A percentile compares a stretch with the other conserved stretches of the same genome.
phyloP scores from a whole-genome alignment of 1,139 yeast genomes.

The Protomyces pachydermus region DNA sequence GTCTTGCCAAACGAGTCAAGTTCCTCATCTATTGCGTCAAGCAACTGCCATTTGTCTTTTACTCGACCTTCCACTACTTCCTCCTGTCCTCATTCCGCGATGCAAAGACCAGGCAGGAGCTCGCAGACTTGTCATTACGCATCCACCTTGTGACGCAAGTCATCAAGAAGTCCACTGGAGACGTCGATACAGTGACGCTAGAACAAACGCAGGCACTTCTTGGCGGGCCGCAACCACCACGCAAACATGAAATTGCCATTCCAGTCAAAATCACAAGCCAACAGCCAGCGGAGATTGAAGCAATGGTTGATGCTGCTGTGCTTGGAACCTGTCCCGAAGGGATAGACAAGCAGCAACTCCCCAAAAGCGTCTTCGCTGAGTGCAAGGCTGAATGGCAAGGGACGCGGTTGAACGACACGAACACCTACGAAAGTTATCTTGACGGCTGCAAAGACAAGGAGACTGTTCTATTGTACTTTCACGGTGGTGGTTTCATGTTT shows the following conservation, averaged over 20 bases:
- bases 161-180: slow-evolving; percentile 3
- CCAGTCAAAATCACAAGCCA: background rate
- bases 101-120: background rate
- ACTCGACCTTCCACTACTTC: background rate
- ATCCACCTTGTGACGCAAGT: background rate
- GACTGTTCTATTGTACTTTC: slow-evolving; percentile 40
- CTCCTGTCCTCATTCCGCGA: background rate
- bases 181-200: slow-evolving; percentile 7
- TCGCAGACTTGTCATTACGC: background rate
- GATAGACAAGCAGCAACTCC: background rate
- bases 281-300: slow-evolving; percentile 1
- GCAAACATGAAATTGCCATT: slow-evolving; percentile 7
- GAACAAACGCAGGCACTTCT: slow-evolving; percentile 11
- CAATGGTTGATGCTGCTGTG: slow-evolving; percentile 8
- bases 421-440: background rate
- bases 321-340: background rate
- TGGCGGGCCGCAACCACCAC: background rate
- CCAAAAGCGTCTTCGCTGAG: background rate
- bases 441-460: slow-evolving; percentile 32
- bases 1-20: background rate
- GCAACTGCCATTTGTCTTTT: background rate
- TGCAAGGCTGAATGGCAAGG: background rate
- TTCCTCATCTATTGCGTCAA: background rate
- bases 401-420: background rate
- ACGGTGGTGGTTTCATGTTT: slow-evolving; percentile 46